phyloP scores from a whole-genome alignment of 176 grass and related monocot species.

The Phyllostachys edulis region DNA sequence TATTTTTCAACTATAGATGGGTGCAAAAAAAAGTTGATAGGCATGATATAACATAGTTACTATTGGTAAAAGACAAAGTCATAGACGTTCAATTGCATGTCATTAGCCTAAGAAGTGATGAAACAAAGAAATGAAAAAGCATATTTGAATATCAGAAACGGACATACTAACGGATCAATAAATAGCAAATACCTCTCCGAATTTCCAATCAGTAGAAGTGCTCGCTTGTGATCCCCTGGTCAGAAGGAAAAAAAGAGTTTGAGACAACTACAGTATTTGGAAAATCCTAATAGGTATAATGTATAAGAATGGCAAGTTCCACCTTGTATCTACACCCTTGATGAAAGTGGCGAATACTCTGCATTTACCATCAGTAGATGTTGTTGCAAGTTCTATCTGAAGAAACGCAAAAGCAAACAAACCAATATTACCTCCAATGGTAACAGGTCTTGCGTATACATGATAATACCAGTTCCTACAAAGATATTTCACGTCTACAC shows the following conservation, averaged over 20 bases:
- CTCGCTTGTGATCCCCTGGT: constrained; percentile 59
- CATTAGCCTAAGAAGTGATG: background rate
- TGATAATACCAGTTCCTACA: constrained; percentile 11
- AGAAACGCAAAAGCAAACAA: constrained; percentile 38
- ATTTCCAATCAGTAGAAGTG: constrained; percentile 69
- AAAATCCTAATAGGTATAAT: constrained; percentile 22
- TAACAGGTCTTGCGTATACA: constrained; percentile 8
- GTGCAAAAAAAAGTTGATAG: background rate
- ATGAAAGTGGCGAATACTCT: constrained; percentile 93
- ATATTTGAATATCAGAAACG: background rate
- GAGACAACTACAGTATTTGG: constrained; percentile 32
- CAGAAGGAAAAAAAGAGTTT: constrained; percentile 32
- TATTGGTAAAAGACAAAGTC: background rate
- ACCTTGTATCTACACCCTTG: constrained; percentile 93
- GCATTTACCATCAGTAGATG: constrained; percentile 97
- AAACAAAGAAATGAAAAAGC: background rate
- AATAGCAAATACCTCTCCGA: constrained; percentile 74
- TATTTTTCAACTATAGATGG: background rate
- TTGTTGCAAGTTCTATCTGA: constrained; percentile 96
- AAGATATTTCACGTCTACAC: background rate
- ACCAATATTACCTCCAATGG: constrained; percentile 9
- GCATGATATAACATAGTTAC: background rate
- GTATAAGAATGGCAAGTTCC: constrained; percentile 17
- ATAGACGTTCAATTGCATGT: constrained; percentile 1
- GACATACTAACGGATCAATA: background rate